Base-by-base conservation (phyloP, 352 stramenopile species). In the Globisporangium abappressorium region DNA sequence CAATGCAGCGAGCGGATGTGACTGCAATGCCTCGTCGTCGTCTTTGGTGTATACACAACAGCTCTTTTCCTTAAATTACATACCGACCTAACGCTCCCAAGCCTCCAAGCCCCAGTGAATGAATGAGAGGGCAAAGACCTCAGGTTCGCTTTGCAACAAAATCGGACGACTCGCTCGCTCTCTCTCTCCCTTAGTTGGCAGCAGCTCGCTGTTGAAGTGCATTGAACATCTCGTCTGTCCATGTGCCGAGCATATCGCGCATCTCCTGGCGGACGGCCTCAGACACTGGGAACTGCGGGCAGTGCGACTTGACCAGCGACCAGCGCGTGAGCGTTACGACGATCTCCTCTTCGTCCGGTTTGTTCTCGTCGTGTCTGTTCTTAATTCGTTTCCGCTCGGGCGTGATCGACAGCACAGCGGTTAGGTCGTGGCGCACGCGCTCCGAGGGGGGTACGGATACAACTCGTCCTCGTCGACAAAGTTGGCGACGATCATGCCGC, bases 401-500 rank as follows among this genome's bases (percentile, higher is more conserved):
- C 5, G 65, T 66, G 34, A 66, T 66, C 47, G 22, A 30, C 7
- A 66, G 7, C 15, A 70, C 34, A 2, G 57, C 57, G 0, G 71
- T 78, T 47, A 82, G 58, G 43, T 84, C 77, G 18, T 81, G 72
- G 3, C 76, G 70, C 11, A 85, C 53, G 14, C 80, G 74, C 33
- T 72, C 68, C 0, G 43, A 12, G 0, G 76, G 70, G 5, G 71
- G 65, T 85, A 88, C 38, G 78, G 77, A 54, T 76, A 77, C 47
- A 81, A 34, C 8, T 80, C 76, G 57, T 88, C 80, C 51, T 77
- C 70, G 41, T 84, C 71, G 9, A 85, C 72, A 33, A 62, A 69
- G 49, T 88, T 72, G 12, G 69, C 73, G 41, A 80, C 65, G 33
- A 79, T 67, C 5, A 83, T 57, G 0, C 70, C 78, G 20, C 75